Conservation (phyloP, 2,329 filamentous ascomycete species). For the Ophiostoma populinum region DNA sequence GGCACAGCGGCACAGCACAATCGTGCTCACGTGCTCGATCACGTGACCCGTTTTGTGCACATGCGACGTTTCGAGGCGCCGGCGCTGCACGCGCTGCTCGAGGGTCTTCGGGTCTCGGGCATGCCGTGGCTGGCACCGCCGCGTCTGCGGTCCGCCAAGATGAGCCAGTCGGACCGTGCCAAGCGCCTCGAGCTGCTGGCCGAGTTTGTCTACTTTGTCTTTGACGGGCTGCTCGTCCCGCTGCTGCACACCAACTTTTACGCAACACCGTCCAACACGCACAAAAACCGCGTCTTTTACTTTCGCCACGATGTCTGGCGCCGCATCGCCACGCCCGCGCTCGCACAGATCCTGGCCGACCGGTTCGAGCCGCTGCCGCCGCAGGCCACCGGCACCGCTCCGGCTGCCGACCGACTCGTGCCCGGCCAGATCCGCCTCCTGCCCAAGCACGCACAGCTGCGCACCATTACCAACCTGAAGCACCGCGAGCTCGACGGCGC, state of each 20-base stretch:
- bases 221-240: slow-evolving; percentile 82
- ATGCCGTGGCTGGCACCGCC: slow-evolving; percentile 58
- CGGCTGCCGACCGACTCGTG: too few species aligned
- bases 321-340: slow-evolving; percentile 52
- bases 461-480: slow-evolving; percentile 77
- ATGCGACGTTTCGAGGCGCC: slow-evolving; percentile 69
- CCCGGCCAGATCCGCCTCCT: slow-evolving; percentile 66
- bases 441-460: slow-evolving; percentile 59
- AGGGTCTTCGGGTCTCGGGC: slow-evolving; percentile 55
- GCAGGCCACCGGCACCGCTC: slow-evolving; percentile 41
- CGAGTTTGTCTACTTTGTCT: slow-evolving; percentile 81
- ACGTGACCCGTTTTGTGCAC: slow-evolving; percentile 58
- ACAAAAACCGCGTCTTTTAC: slow-evolving; percentile 74
- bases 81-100: slow-evolving; percentile 59
- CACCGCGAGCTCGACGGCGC: slow-evolving; percentile 36
- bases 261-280: slow-evolving; percentile 72
- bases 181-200: slow-evolving; percentile 67
- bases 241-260: slow-evolving; percentile 80
- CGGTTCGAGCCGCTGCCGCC: slow-evolving; percentile 67
- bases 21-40: too few species aligned
- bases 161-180: slow-evolving; percentile 50
- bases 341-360: slow-evolving; percentile 45
- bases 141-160: slow-evolving; percentile 29
- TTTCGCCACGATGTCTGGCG: slow-evolving; percentile 92
- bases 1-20: slow-evolving; percentile 44